Evolutionary conservation across 768 basidiomycete species (phyloP).

Genomic region (Pleurotus eryngii): DNA sequence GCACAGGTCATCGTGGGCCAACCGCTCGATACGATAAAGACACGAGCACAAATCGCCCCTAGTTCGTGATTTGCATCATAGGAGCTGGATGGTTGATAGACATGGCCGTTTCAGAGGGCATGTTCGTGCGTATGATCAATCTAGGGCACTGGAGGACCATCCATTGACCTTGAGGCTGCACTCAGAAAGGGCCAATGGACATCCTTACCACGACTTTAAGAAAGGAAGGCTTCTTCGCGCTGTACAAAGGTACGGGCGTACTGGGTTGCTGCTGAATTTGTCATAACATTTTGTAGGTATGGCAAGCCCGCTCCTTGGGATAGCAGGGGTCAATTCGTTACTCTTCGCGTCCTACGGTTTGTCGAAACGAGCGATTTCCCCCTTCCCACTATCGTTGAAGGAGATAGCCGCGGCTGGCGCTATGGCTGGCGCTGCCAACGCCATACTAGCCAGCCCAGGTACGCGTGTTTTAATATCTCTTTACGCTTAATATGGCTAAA

Average conservation of each 20-base stretch:
- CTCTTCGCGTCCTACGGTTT: constrained; percentile 89
- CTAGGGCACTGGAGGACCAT: background rate
- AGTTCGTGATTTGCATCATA: constrained; percentile 40
- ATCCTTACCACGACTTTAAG: constrained; percentile 77
- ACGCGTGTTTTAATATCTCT: constrained; percentile 8
- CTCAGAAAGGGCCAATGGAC: constrained; percentile 90
- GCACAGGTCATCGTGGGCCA: constrained; percentile 95
- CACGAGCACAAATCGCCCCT: constrained; percentile 82
- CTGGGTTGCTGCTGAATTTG: background rate
- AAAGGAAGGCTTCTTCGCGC: constrained; percentile 88
- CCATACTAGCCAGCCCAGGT: constrained; percentile 90
- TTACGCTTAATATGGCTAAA: background rate
- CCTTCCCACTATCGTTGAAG: constrained; percentile 77
- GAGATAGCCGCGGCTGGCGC: constrained; percentile 84
- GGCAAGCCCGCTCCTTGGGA: constrained; percentile 86
- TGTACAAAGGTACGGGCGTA: constrained; percentile 79
- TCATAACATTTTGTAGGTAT: constrained; percentile 53
- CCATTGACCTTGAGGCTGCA: background rate
- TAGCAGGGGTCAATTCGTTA: constrained; percentile 94
- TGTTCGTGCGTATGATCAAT: constrained; percentile 66
- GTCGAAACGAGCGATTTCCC: constrained; percentile 80
- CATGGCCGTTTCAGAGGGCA: constrained; percentile 51
- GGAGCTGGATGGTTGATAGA: constrained; percentile 8
- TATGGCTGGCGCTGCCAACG: constrained; percentile 90
- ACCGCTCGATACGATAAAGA: constrained; percentile 86